Evolutionary conservation across 352 stramenopile genomes (phyloP), one percentile per base, ranked within the genome.

Genomic region (Bremia lactucae): DNA sequence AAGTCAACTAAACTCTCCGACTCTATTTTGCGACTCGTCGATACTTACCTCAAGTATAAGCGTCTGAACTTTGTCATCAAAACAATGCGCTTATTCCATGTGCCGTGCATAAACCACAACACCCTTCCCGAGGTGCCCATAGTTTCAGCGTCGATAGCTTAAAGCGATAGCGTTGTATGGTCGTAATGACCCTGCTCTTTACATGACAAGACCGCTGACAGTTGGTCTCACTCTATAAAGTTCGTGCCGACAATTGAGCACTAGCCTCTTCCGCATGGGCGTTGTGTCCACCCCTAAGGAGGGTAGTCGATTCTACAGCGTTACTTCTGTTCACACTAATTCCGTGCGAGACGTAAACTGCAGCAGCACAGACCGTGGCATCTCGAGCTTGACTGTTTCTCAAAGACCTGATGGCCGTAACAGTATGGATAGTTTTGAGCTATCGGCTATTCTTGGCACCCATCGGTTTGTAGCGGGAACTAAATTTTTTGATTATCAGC

Each of bases 401-500:
- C 59, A 57, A 29, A 49, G 52, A 10, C 34, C 49, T 4, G 53
- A 63, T 20, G 46, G 44, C 6, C 53, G 54, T 42, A 46, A 25
- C 37, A 62, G 45, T 34, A 47, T 58, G 20, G 62, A 68, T 23
- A 70, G 52, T 28, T 20, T 53, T 36, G 56, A 66, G 29, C 62
- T 48, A 23, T 39, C 42, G 25, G 53, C 37, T 23, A 46, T 64
- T 40, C 26, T 56, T 14, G 48, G 45, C 35, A 64, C 60, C 50
- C 68, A 72, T 38, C 50, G 62, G 13, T 72, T 72, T 56, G 67
- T 87, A 43, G 65, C 72, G 0, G 75, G 75, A 26, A 74, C 77
- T 36, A 72, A 85, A 41, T 81, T 83, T 42, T 85, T 80, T 47
- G 81, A 81, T 45, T 79, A 84, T 42, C 68, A 87, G 40, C 60